A percentile compares a stretch with the other conserved stretches of the same genome.
These are phyloP conservation scores for Trifolium pratense DNA, from an alignment of 306 rosid species.

Conservation along the genomic window DNA sequence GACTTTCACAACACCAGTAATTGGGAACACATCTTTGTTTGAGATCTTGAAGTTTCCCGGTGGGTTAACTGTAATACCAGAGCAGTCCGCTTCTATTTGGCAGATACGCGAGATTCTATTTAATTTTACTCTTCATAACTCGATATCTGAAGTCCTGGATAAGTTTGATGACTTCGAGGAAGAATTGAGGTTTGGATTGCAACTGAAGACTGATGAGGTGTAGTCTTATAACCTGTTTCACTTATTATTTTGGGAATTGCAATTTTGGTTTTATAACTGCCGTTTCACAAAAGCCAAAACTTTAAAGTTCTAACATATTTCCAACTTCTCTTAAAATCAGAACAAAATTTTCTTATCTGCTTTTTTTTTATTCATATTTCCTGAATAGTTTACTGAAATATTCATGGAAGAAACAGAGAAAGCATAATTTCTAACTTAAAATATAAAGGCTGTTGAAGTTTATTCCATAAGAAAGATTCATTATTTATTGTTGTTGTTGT, in stretches of 20 bases:
- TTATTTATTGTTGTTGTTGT: too few relatives aligned
- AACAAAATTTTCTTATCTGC: background rate
- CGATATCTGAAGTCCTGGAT: slow-evolving; percentile 66
- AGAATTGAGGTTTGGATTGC: slow-evolving; percentile 71
- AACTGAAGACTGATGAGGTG: slow-evolving; percentile 77
- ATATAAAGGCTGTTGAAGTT: background rate
- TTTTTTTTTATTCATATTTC: background rate
- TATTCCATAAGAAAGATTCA: too few relatives aligned
- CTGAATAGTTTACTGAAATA: background rate
- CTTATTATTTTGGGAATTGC: slow-evolving; percentile 32
- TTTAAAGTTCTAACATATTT: slow-evolving; percentile 4
- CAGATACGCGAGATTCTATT: slow-evolving; percentile 73
- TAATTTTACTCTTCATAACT: slow-evolving; percentile 79
- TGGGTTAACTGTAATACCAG: slow-evolving; percentile 79
- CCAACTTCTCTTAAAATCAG: slow-evolving; percentile 13
- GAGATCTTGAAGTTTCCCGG: slow-evolving; percentile 79
- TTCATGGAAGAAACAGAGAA: background rate
- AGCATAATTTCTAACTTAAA: background rate
- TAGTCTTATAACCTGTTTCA: slow-evolving; percentile 32
- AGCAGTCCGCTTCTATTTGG: slow-evolving; percentile 68
- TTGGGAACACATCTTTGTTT: slow-evolving; percentile 72
- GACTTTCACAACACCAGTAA: slow-evolving; percentile 67
- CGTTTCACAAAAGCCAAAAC: background rate
- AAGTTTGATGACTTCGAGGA: slow-evolving; percentile 62
- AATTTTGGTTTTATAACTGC: slow-evolving; percentile 25